phyloP scores from a whole-genome alignment of 768 basidiomycete genomes.

The Leucocoprinus leucothites region DNA sequence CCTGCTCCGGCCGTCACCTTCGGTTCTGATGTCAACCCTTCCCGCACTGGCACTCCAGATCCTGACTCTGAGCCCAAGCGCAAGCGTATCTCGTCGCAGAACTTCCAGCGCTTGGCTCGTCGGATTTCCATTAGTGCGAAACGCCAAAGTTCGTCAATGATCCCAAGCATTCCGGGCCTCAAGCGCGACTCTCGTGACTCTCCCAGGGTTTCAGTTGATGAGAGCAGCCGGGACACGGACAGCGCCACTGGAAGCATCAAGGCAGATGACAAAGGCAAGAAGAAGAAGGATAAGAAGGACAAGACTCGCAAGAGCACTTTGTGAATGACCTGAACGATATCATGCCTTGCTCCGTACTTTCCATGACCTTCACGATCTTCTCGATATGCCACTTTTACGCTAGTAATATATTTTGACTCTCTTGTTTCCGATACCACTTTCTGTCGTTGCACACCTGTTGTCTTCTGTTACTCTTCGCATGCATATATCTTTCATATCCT shows the following conservation, averaged over 20 bases:
- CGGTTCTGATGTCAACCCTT: constrained; percentile 55
- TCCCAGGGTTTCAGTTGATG: constrained; percentile 44
- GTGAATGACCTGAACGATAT: constrained; percentile 18
- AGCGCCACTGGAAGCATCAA: constrained; percentile 55
- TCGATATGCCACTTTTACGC: constrained; percentile 5
- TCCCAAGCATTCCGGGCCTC: constrained; percentile 44
- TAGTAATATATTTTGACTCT: constrained; percentile 11
- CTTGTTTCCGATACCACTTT: constrained; percentile 7
- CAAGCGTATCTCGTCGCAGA: constrained; percentile 80
- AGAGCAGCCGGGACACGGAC: constrained; percentile 41
- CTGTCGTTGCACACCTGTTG: not conserved
- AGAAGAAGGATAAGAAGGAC: constrained; percentile 62
- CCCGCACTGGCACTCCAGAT: constrained; percentile 71
- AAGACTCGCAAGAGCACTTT: constrained; percentile 44
- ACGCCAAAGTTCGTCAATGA: constrained; percentile 51
- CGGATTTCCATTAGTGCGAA: constrained; percentile 65
- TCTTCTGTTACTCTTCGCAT: not conserved
- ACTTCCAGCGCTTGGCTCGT: constrained; percentile 78
- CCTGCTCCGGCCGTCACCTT: constrained; percentile 58
- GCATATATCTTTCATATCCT: not conserved
- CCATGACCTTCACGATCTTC: constrained; percentile 26
- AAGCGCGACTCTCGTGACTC: constrained; percentile 47
- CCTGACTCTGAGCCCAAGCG: constrained; percentile 73
- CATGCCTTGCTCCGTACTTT: constrained; percentile 15
- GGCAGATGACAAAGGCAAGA: constrained; percentile 54